Percentiles rank a stretch among this genome's conserved stretches.
Evolutionary conservation across 2,329 filamentous ascomycete species (phyloP).

Genomic region (Fusarium nanum): DNA sequence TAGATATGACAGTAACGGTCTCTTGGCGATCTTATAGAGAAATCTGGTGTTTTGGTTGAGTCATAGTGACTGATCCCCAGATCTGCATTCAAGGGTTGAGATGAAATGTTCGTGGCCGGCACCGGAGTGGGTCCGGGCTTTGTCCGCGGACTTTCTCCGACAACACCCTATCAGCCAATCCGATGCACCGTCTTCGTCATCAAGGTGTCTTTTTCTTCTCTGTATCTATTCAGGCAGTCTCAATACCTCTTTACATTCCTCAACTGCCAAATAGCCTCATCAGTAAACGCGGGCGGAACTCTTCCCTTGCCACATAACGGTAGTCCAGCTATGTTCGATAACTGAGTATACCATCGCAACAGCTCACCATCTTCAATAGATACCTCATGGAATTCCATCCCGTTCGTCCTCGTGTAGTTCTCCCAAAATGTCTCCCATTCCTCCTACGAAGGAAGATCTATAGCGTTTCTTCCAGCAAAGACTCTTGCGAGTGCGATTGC

Average conservation of each 20-base stretch:
- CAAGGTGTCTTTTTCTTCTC: background rate
- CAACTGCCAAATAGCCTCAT: background rate
- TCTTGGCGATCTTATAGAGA: background rate
- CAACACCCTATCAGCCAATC: background rate
- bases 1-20: background rate
- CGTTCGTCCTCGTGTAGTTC: rapidly evolving
- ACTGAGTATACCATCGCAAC: background rate
- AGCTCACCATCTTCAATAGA: background rate
- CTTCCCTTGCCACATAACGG: background rate
- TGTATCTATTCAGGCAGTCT: background rate
- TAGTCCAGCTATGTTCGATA: background rate
- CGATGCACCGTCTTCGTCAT: background rate
- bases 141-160: background rate
- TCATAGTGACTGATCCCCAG: background rate
- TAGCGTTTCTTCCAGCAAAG: background rate
- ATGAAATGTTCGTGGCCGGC: background rate
- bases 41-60: background rate
- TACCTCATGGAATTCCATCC: background rate
- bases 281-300: background rate
- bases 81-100: background rate
- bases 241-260: background rate
- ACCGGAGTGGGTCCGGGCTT: background rate
- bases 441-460: background rate
- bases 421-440: background rate
- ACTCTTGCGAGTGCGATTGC: conserved; percentile 1